phyloP scores from a whole-genome alignment of 768 basidiomycete genomes.

The Pleurotus eryngii region DNA sequence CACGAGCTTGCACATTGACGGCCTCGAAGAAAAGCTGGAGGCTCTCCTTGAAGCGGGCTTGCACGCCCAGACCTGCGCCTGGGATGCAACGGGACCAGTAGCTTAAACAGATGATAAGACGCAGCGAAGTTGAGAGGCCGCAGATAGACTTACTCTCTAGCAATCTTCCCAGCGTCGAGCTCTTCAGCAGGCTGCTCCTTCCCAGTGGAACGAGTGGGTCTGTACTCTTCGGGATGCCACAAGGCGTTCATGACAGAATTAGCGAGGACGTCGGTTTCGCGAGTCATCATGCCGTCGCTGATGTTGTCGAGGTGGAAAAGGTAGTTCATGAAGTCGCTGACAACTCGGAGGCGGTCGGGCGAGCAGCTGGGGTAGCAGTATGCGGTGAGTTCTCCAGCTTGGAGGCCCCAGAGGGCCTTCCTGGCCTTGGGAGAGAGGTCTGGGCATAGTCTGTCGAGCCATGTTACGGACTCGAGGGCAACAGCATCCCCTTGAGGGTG shows the following conservation, averaged over 20 bases:
- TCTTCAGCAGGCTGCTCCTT: constrained; percentile 39
- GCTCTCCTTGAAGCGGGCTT: constrained; percentile 69
- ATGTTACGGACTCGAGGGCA: constrained; percentile 44
- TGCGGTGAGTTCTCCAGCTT: constrained; percentile 65
- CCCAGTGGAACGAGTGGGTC: constrained; percentile 38
- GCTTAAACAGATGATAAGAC: constrained; percentile 31
- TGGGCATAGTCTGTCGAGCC: constrained; percentile 48
- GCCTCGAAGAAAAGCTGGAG: constrained; percentile 68
- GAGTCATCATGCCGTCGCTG: constrained; percentile 74
- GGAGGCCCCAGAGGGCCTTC: constrained; percentile 50
- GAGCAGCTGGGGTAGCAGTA: constrained; percentile 58
- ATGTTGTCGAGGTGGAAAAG: constrained; percentile 67
- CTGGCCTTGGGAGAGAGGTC: constrained; percentile 41
- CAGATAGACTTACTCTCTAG: constrained; percentile 54
- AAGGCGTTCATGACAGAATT: constrained; percentile 72
- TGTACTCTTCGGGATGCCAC: constrained; percentile 51
- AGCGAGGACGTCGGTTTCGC: constrained; percentile 54
- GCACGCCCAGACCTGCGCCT: constrained; percentile 53
- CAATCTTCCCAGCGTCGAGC: constrained; percentile 57
- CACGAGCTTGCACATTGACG: constrained; percentile 57
- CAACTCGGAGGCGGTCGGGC: constrained; percentile 56
- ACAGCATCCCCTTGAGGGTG: constrained; percentile 43
- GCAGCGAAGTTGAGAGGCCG: constrained; percentile 4
- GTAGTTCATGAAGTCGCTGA: constrained; percentile 68
- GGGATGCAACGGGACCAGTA: constrained; percentile 65